These are phyloP conservation scores for Mortierella sp. DNA, from an alignment of 371 early-diverging fungal species.

Conservation along the genomic window DNA sequence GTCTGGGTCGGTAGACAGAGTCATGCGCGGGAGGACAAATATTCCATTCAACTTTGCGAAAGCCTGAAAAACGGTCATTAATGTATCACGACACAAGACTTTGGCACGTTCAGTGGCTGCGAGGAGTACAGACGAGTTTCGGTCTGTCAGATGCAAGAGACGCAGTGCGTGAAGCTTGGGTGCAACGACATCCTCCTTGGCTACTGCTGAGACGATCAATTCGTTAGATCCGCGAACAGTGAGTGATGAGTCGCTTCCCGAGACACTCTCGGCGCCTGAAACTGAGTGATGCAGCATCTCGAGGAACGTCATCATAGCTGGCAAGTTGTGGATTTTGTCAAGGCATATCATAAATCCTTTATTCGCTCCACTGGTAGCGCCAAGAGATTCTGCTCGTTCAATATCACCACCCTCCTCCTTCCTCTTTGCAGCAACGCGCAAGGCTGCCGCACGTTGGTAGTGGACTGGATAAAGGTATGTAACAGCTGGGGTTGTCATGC, in stretches of 20 bases:
- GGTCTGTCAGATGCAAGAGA: constrained; percentile 78
- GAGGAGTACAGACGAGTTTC: constrained; percentile 83
- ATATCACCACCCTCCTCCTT: constrained; percentile 17
- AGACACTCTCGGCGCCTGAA: constrained; percentile 1
- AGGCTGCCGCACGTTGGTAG: constrained; percentile 60
- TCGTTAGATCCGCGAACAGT: neutral
- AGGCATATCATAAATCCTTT: constrained; percentile 70
- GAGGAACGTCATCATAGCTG: constrained; percentile 79
- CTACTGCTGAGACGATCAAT: constrained; percentile 56
- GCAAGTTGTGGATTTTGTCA: constrained; percentile 76
- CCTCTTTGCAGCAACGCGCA: constrained; percentile 25
- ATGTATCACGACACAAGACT: constrained; percentile 75
- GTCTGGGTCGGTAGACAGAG: constrained; percentile 59
- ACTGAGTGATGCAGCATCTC: constrained; percentile 38
- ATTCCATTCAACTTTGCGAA: constrained; percentile 79
- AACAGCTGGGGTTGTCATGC: constrained; percentile 82
- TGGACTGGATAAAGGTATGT: constrained; percentile 71
- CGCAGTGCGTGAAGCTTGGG: constrained; percentile 68
- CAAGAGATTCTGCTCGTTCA: constrained; percentile 10
- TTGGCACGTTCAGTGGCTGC: constrained; percentile 69
- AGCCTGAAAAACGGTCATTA: constrained; percentile 83
- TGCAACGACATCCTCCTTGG: constrained; percentile 27
- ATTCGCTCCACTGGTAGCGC: constrained; percentile 1
- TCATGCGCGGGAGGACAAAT: constrained; percentile 58
- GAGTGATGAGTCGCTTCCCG: constrained; percentile 8